Conservation (phyloP, 2,329 filamentous ascomycete species). For the Mycosphaerelloides madeirae region DNA sequence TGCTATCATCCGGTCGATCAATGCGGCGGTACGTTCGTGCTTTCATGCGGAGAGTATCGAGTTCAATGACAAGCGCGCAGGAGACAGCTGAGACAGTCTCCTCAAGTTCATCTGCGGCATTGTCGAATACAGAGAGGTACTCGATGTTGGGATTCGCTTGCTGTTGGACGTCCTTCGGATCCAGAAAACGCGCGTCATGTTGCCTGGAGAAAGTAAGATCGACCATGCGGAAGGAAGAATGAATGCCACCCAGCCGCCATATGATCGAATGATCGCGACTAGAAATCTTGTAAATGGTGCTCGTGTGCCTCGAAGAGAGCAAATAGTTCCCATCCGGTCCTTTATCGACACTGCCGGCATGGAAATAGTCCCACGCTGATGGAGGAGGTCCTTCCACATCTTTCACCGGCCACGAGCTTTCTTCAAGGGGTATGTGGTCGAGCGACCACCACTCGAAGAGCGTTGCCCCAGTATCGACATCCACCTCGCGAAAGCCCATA, state of each 20-base stretch:
- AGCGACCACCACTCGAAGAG: constrained; percentile 34
- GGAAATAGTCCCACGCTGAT: constrained; percentile 18
- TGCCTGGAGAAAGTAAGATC: constrained; percentile 11
- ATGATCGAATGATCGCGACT: constrained; percentile 31
- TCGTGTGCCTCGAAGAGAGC: constrained; percentile 36
- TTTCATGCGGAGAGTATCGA: constrained; percentile 3
- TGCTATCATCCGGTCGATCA: constrained; percentile 30
- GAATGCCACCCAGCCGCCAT: constrained; percentile 35
- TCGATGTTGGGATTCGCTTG: no score
- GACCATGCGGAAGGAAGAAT: constrained; percentile 9
- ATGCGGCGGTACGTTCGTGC: constrained; percentile 18
- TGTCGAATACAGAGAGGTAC: constrained; percentile 12
- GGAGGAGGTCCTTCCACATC: constrained; percentile 2
- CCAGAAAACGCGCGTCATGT: constrained; percentile 13
- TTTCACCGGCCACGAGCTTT: constrained; percentile 22
- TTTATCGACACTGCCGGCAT: constrained; percentile 38
- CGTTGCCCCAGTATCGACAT: constrained; percentile 30
- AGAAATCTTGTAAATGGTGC: constrained; percentile 36
- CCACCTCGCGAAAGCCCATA: constrained; percentile 24
- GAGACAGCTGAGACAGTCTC: constrained; percentile 5
- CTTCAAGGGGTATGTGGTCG: constrained; percentile 32
- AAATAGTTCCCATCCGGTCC: constrained; percentile 36
- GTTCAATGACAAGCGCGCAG: constrained; percentile 6
- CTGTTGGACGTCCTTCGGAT: constrained; percentile 3
- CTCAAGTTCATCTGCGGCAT: constrained; percentile 5